Conservation (phyloP, 169 alveolate species). For the Plasmodium malariae region DNA sequence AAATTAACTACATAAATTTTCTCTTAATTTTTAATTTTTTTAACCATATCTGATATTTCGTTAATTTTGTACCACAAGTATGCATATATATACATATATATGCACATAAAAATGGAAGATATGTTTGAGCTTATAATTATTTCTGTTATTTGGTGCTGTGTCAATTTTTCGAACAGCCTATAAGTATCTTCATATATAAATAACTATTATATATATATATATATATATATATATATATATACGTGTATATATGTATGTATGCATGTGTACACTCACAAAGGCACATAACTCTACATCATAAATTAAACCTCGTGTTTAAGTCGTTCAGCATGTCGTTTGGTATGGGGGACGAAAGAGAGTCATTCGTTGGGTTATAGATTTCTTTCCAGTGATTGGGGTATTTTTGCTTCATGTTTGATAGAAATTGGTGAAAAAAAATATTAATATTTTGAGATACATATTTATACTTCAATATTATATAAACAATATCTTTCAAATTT, state of each 20-base stretch:
- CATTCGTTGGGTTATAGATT: conserved; percentile 32
- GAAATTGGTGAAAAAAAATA: conserved; percentile 67
- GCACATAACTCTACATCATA: no score
- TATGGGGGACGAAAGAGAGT: conserved; percentile 60
- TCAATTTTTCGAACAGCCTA: no score
- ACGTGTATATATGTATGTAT: not conserved
- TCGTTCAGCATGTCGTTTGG: conserved; percentile 69
- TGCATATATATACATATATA: no score
- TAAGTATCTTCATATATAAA: no score
- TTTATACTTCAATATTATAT: conserved; percentile 63
- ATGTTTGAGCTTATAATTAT: no score
- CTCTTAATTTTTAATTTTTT: no score
- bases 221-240: no score
- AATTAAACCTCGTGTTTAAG: conserved; percentile 52
- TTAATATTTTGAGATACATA: conserved; percentile 63
- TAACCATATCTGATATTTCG: no score
- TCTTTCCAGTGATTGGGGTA: conserved; percentile 75
- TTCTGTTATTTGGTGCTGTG: no score
- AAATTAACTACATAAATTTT: no score
- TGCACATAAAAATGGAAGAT: no score
- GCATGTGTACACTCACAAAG: not conserved
- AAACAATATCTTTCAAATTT: conserved; percentile 50
- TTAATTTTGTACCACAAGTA: no score
- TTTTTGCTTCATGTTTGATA: conserved; percentile 64
- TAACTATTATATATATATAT: conserved; percentile 7